Base-by-base conservation (phyloP, 495 filamentous ascomycete genomes). In the Evernia prunastri region DNA sequence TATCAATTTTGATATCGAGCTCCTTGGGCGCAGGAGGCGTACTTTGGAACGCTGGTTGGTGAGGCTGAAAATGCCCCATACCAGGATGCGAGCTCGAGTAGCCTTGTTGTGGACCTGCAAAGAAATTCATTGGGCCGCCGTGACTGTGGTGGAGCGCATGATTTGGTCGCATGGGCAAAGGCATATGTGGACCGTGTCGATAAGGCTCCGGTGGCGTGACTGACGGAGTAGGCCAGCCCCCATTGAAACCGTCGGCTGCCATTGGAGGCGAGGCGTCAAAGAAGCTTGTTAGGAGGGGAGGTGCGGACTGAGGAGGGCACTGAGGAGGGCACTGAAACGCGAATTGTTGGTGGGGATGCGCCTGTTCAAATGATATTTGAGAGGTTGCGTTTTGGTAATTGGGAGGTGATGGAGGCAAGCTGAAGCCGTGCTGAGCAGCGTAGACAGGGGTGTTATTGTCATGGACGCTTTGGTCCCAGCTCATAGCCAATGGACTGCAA, bases 291-390 rank as follows among this genome's bases (percentile, higher is more conserved):
- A 66, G 42, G 11, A 68, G 69, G 23, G 69, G 65, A 58, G 69
- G 69, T 3, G 69, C 69, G 35, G 69, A 71, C 25, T 67, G 67
- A 11, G 69, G 69, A 33, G 69, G 69, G 39, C 60, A 71, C 25
- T 67, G 67, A 11, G 69, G 69, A 33, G 69, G 69, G 39, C 60
- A 65, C 37, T 68, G 68, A 56, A 61, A 66, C 20, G 59, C 7
- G 23, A 56, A 29, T 31, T 60, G 58, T 23, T 64, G 59, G 29
- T 60, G 43, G 25, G 57, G 40, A 31, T 49, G 25, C 25, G 47
- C 40, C 51, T 49, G 62, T 42, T 64, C 62, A 20, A 37, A 49
- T 15, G 56, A 25, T 37, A 51, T 58, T 13, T 54, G 56, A 37
- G 42, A 51, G 33, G 42, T 37, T 57, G 33, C n/a, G 31, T 59